These are phyloP conservation scores for Datura wrightii DNA, from an alignment of 257 asterid species.

Conservation along the genomic window DNA sequence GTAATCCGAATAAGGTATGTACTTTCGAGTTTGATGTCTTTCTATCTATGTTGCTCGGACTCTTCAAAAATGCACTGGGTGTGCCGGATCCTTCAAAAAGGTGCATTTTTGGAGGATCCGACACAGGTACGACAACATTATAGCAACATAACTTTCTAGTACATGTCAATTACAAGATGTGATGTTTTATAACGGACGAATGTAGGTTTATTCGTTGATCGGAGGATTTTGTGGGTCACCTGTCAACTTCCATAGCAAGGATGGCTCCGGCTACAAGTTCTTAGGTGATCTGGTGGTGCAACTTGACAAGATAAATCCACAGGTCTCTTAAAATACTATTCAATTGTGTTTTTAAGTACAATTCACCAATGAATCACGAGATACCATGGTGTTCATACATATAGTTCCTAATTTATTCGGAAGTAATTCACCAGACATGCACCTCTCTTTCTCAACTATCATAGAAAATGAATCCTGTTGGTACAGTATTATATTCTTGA, in stretches of 20 bases:
- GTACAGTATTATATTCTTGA: background rate
- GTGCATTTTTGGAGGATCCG: background rate
- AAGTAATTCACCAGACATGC: background rate
- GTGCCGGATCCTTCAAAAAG: background rate
- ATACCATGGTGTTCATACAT: background rate
- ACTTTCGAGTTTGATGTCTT: background rate
- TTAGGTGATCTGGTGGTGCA: slow-evolving; percentile 76
- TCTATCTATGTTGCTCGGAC: background rate
- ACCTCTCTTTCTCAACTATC: background rate
- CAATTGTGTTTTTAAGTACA: background rate
- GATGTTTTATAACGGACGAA: background rate
- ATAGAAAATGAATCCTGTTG: background rate
- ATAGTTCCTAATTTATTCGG: background rate
- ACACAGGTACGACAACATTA: background rate
- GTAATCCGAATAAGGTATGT: slow-evolving; percentile 83
- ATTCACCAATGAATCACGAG: background rate
- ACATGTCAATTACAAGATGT: background rate
- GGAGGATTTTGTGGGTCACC: slow-evolving; percentile 84
- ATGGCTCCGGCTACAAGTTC: slow-evolving; percentile 79
- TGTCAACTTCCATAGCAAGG: slow-evolving; percentile 72
- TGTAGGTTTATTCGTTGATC: slow-evolving; percentile 72
- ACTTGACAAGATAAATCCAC: slow-evolving; percentile 86
- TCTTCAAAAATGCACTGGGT: background rate
- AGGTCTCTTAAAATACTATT: slow-evolving; percentile 49
- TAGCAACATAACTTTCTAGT: background rate